Conservation (phyloP, 2,329 filamentous ascomycete species). For the Aureobasidium leucospermi region DNA sequence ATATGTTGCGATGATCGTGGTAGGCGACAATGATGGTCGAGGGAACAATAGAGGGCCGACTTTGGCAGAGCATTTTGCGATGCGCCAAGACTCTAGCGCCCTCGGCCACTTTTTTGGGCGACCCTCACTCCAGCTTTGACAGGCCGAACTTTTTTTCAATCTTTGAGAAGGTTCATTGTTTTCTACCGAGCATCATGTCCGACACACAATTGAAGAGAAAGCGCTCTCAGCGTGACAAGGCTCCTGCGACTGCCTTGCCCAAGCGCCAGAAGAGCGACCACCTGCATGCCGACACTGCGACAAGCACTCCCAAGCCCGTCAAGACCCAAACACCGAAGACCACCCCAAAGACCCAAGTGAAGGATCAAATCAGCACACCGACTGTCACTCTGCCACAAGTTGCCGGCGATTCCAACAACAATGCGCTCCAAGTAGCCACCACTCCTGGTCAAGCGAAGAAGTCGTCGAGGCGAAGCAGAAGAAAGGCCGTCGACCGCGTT, state of each 20-base stretch:
- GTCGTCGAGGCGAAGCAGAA: slow-evolving; percentile 4
- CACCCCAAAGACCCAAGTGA: not conserved
- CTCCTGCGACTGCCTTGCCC: slow-evolving; percentile 1
- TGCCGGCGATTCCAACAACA: not conserved
- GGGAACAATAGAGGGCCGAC: not conserved
- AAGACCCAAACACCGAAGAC: slow-evolving; percentile 10
- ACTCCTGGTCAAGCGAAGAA: not conserved
- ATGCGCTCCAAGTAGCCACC: slow-evolving; percentile 5
- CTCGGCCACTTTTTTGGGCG: too few species aligned
- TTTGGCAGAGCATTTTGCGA: too few species aligned
- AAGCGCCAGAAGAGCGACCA: slow-evolving; percentile 10
- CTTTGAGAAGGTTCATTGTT: too few species aligned
- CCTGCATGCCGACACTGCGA: not conserved
- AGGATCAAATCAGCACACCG: not conserved
- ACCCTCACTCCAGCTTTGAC: too few species aligned
- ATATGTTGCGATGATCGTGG: not conserved
- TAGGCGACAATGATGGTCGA: not conserved
- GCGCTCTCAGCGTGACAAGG: slow-evolving; percentile 14
- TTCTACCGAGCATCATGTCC: not conserved
- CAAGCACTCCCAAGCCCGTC: slow-evolving; percentile 1
- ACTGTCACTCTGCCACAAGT: not conserved
- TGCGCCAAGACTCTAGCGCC: too few species aligned
- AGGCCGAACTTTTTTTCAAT: not conserved
- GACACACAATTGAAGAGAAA: slow-evolving; percentile 14
- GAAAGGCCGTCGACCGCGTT: slow-evolving; percentile 1